These are phyloP conservation scores for Prunus mongolica DNA, from an alignment of 306 rosid genomes.

Conservation along the genomic window DNA sequence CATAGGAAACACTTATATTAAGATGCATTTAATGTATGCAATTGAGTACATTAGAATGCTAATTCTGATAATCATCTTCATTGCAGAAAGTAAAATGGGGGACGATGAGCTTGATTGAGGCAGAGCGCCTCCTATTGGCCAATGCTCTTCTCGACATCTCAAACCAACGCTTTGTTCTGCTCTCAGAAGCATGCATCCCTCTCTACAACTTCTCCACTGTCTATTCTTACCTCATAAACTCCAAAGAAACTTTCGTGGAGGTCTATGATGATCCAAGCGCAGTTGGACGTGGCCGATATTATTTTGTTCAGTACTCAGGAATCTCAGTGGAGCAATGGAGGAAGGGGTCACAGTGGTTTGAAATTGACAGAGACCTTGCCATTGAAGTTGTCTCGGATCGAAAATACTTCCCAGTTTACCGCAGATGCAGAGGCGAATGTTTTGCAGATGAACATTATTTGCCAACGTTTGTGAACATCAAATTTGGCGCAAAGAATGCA, in stretches of 20 bases:
- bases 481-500: neutral
- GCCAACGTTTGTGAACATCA: slow-evolving; percentile 23
- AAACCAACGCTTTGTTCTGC: slow-evolving; percentile 23
- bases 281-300: slow-evolving; percentile 25
- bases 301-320: neutral
- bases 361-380: slow-evolving; percentile 24
- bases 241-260: neutral
- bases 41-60: no score
- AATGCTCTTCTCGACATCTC: slow-evolving; percentile 23
- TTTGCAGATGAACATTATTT: slow-evolving; percentile 33
- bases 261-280: slow-evolving; percentile 16
- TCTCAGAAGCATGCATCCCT: slow-evolving; percentile 18
- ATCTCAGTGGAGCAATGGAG: slow-evolving; percentile 29
- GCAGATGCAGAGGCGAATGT: slow-evolving; percentile 18
- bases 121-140: slow-evolving; percentile 12
- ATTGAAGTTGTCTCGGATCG: slow-evolving; percentile 18
- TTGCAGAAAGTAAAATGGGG: slow-evolving; percentile 14
- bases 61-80: neutral
- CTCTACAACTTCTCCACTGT: slow-evolving; percentile 18
- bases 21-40: no score
- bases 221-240: slow-evolving; percentile 11
- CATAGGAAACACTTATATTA: no score
- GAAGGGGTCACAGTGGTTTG: slow-evolving; percentile 28
- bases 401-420: slow-evolving; percentile 13
- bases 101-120: neutral